phyloP scores from a whole-genome alignment of 352 stramenopile genomes.

The Pythium rhizo-oryzae region DNA sequence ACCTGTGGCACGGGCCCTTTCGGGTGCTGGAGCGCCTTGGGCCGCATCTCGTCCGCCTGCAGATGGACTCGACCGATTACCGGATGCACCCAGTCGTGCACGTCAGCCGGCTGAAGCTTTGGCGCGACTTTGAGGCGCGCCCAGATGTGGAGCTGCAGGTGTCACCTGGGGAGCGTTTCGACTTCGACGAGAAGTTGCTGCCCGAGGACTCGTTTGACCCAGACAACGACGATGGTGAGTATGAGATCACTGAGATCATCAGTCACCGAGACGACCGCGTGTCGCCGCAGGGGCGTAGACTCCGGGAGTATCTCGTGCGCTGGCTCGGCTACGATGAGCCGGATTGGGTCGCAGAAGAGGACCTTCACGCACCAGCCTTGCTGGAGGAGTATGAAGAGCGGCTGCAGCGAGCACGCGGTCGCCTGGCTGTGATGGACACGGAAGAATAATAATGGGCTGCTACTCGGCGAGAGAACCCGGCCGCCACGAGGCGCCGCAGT shows the following conservation, averaged over 20 bases:
- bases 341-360: slow-evolving; percentile 16
- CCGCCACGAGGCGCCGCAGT: neutral
- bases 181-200: slow-evolving; percentile 27
- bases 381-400: slow-evolving; percentile 16
- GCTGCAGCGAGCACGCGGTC: neutral
- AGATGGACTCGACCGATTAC: slow-evolving; percentile 7
- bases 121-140: neutral
- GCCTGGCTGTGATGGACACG: slow-evolving; percentile 3
- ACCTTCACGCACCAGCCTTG: slow-evolving; percentile 9
- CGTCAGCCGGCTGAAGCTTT: slow-evolving; percentile 13
- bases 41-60: slow-evolving; percentile 8
- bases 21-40: slow-evolving; percentile 15
- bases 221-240: slow-evolving; percentile 5
- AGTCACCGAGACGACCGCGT: neutral
- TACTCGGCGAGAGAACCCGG: too few relatives aligned
- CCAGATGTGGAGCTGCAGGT: slow-evolving; percentile 15
- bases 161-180: neutral
- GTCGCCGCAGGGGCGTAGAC: neutral
- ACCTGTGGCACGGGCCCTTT: slow-evolving; percentile 30
- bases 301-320: slow-evolving; percentile 15
- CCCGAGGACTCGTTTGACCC: slow-evolving; percentile 25
- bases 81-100: slow-evolving; percentile 19
- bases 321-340: slow-evolving; percentile 26
- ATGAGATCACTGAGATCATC: slow-evolving; percentile 17
- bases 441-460: slow-evolving; percentile 6